These are phyloP conservation scores for Didymella glomerata DNA, from an alignment of 2,329 filamentous ascomycete genomes.

Conservation along the genomic window DNA sequence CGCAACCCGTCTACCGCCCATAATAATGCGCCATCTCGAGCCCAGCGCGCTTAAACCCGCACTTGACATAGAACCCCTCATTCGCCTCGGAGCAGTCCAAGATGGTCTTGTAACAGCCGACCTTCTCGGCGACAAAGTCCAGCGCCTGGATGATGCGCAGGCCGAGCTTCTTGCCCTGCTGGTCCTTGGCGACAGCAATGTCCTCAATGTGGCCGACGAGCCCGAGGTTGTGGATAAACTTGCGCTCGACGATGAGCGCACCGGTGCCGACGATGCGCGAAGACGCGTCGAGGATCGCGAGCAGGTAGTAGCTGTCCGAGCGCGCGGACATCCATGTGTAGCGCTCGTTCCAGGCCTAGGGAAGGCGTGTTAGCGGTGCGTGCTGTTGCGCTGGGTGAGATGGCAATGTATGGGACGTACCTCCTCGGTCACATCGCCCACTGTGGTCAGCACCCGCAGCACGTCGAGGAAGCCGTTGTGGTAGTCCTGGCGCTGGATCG, in stretches of 20 bases:
- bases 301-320: conserved; percentile 82
- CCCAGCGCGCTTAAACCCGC: conserved; percentile 89
- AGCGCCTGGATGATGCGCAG: conserved; percentile 92
- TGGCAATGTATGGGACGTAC: conserved; percentile 42
- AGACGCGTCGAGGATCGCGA: conserved; percentile 81
- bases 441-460: conserved; percentile 87
- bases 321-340: conserved; percentile 82
- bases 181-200: conserved; percentile 91
- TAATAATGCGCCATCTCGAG: conserved; percentile 98
- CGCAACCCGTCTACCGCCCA: conserved; percentile 27
- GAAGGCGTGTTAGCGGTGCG: conserved; percentile 2
- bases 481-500: conserved; percentile 81
- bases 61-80: conserved; percentile 98
- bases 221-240: conserved; percentile 86
- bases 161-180: conserved; percentile 97
- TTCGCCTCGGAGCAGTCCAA: conserved; percentile 96
- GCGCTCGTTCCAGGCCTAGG: conserved; percentile 70
- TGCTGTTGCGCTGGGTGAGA: neutral
- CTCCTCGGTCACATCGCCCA: conserved; percentile 81
- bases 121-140: conserved; percentile 84
- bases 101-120: conserved; percentile 97
- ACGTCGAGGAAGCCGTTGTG: conserved; percentile 87
- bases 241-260: conserved; percentile 88
- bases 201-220: conserved; percentile 96
- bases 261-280: conserved; percentile 86